phyloP scores from a whole-genome alignment of 768 basidiomycete genomes.

The Tulasnella sp. region DNA sequence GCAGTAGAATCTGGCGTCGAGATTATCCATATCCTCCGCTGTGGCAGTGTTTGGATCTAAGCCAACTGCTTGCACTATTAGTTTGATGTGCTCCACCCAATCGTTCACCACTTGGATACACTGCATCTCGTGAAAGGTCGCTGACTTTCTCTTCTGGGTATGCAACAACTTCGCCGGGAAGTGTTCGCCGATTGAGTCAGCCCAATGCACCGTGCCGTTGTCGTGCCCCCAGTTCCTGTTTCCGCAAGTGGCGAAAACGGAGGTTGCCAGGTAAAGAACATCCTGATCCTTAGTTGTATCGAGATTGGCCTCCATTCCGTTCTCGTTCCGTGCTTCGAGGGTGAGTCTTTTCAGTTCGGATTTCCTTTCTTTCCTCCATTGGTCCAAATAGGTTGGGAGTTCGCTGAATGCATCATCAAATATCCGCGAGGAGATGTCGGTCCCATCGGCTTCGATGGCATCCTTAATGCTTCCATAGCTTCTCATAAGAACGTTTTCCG shows the following conservation, averaged over 20 bases:
- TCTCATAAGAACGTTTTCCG: neutral
- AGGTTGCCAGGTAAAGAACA: neutral
- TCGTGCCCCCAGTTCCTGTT: neutral
- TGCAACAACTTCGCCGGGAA: neutral
- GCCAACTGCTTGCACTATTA: neutral
- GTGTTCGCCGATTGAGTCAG: neutral
- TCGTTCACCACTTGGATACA: neutral
- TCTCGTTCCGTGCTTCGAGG: neutral
- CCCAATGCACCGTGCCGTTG: neutral
- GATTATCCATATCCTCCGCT: neutral
- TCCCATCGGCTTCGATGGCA: neutral
- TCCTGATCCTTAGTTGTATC: neutral
- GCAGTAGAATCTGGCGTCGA: constrained; percentile 13
- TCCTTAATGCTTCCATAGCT: neutral
- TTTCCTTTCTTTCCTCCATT: neutral
- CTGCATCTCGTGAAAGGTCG: neutral
- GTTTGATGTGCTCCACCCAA: neutral
- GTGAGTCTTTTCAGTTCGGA: neutral
- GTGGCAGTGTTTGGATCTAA: constrained; percentile 12
- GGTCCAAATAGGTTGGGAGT: neutral
- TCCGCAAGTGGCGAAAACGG: neutral
- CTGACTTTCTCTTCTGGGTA: neutral
- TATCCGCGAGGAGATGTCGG: neutral
- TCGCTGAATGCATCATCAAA: neutral
- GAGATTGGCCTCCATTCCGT: neutral